Evolutionary conservation across 176 grass and related monocot species (phyloP).

Genomic region (Alloteropsis semialata): DNA sequence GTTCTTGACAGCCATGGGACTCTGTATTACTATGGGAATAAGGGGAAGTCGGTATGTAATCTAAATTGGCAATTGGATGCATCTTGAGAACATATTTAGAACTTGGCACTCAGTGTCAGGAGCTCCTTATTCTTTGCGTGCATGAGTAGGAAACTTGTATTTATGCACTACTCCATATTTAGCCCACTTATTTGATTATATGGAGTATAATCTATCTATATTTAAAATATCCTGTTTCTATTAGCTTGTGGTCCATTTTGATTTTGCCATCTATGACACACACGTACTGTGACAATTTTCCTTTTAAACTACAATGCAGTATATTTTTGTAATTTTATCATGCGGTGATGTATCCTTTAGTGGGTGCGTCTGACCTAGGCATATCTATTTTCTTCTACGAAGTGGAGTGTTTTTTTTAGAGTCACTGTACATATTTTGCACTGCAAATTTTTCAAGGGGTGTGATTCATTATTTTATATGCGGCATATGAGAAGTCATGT

Average conservation of each 20-base stretch:
- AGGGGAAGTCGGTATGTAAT: constrained; percentile 68
- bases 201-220: neutral
- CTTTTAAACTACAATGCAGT: neutral
- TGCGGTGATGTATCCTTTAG: neutral
- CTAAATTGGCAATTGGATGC: constrained; percentile 4
- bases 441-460: neutral
- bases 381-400: neutral
- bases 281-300: neutral
- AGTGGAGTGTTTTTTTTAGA: neutral
- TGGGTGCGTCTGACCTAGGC: neutral
- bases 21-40: constrained; percentile 86
- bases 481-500: neutral
- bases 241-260: constrained; percentile 2
- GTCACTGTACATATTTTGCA: neutral
- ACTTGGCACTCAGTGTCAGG: neutral
- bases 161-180: constrained; percentile 7
- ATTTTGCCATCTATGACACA: neutral
- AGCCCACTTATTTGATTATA: neutral
- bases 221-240: neutral
- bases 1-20: constrained; percentile 91
- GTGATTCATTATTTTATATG: constrained; percentile 26
- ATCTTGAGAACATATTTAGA: constrained; percentile 10
- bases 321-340: neutral
- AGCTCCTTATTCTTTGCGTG: constrained; percentile 16
- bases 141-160: constrained; percentile 12